A percentile compares a stretch with the other conserved stretches of the same genome.
These are phyloP conservation scores for Stramenopiles sp. DNA, from an alignment of 352 stramenopile species.

Conservation along the genomic window DNA sequence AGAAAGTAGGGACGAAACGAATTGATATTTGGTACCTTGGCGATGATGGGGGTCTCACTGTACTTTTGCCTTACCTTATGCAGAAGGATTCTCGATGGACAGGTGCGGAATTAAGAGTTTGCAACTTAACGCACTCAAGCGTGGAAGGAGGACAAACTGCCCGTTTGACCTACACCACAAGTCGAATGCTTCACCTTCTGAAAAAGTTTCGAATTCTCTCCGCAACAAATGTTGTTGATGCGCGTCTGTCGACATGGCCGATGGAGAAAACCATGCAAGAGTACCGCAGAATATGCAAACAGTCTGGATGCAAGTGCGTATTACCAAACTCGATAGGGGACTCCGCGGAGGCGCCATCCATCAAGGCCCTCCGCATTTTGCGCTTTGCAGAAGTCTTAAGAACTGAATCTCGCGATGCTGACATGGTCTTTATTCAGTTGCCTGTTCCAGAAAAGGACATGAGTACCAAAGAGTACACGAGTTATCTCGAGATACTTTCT, in stretches of 20 bases:
- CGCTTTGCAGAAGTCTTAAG: neutral
- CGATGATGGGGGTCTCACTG: neutral
- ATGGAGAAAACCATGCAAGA: neutral
- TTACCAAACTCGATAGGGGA: neutral
- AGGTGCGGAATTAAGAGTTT: neutral
- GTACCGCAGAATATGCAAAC: neutral
- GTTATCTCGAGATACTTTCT: neutral
- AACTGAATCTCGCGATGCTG: neutral
- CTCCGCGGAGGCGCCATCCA: neutral
- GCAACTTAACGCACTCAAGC: neutral
- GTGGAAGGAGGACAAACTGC: neutral
- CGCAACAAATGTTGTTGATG: neutral
- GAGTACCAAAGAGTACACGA: neutral
- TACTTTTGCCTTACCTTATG: neutral
- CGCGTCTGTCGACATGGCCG: neutral
- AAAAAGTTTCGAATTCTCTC: neutral
- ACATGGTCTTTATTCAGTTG: neutral
- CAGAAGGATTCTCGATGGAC: neutral
- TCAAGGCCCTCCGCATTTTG: neutral
- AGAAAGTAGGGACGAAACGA: too few relatives aligned
- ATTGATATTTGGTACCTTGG: neutral
- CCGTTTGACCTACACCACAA: neutral
- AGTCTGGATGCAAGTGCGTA: too few relatives aligned
- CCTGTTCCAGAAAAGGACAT: neutral
- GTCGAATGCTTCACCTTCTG: neutral